These are phyloP conservation scores for Carpinus viminea DNA, from an alignment of 306 rosid species.

Conservation along the genomic window DNA sequence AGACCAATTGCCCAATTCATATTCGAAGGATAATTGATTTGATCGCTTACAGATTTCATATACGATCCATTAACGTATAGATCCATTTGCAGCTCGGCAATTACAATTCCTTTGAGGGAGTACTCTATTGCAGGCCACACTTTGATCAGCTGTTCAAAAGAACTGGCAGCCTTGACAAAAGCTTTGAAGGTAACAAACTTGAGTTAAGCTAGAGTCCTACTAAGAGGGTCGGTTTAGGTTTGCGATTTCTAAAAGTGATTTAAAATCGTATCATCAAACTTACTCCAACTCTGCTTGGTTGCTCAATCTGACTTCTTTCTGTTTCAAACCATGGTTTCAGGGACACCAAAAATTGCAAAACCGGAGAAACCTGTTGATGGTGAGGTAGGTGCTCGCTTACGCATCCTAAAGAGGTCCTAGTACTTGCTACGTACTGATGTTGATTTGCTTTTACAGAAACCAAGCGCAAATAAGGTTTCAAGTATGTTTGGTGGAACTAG, in stretches of 20 bases:
- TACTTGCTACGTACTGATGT: constrained; percentile 23
- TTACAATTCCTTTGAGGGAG: constrained; percentile 99
- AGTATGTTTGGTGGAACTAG: constrained; percentile 94
- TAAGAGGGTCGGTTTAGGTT: no score
- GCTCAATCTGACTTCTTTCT: constrained; percentile 17
- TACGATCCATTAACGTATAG: constrained; percentile 26
- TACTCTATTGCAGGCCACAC: constrained; percentile 93
- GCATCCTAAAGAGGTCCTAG: constrained; percentile 1
- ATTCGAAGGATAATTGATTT: not conserved
- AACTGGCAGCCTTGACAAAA: constrained; percentile 98
- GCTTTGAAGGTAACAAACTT: constrained; percentile 76
- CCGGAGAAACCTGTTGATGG: constrained; percentile 68
- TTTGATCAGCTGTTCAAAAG: constrained; percentile 93
- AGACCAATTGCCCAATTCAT: not conserved
- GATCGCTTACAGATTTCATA: not conserved
- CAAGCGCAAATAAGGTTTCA: constrained; percentile 64
- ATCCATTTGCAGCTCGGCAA: constrained; percentile 81
- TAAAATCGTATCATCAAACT: no score
- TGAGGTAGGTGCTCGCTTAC: constrained; percentile 49
- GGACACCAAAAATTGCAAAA: constrained; percentile 87
- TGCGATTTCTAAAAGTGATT: no score
- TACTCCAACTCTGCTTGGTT: constrained; percentile 12
- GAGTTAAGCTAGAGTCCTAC: not conserved
- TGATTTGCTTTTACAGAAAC: constrained; percentile 57
- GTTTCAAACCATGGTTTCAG: constrained; percentile 33